phyloP scores from a whole-genome alignment of 75 land plant species.

The Picea glauca region DNA sequence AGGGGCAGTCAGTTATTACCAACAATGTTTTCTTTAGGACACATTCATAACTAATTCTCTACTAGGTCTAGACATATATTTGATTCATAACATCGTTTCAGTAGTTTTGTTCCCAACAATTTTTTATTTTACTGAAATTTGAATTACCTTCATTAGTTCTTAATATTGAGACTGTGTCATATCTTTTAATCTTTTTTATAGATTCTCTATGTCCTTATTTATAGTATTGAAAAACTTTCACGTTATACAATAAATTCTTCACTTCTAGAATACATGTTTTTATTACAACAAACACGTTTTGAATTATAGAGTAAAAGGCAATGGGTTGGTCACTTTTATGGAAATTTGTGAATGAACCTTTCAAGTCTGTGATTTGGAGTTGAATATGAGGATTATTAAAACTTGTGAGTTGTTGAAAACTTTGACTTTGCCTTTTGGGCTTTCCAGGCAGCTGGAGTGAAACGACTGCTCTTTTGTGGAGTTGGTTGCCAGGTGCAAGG shows the following conservation, averaged over 20 bases:
- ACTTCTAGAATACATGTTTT: neutral
- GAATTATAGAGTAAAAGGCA: neutral
- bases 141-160: too few species aligned
- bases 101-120: too few species aligned
- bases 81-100: too few species aligned
- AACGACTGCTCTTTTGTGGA: conserved; percentile 97
- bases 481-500: conserved; percentile 99
- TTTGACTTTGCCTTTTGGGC: neutral
- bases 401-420: neutral
- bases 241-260: neutral
- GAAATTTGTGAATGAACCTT: neutral
- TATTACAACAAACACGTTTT: neutral
- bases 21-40: too few species aligned
- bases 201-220: too few species aligned
- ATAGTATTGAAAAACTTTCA: too few species aligned
- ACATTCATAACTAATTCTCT: too few species aligned
- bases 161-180: too few species aligned
- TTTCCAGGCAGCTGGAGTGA: conserved; percentile 93
- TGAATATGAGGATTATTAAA: neutral
- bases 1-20: too few species aligned
- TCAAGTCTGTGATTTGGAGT: neutral
- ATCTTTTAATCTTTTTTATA: too few species aligned
- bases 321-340: neutral
- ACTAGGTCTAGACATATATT: too few species aligned
- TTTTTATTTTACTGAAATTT: too few species aligned